Evolutionary conservation across 2,329 filamentous ascomycete species (phyloP).

Genomic region (Fusarium sacchari): DNA sequence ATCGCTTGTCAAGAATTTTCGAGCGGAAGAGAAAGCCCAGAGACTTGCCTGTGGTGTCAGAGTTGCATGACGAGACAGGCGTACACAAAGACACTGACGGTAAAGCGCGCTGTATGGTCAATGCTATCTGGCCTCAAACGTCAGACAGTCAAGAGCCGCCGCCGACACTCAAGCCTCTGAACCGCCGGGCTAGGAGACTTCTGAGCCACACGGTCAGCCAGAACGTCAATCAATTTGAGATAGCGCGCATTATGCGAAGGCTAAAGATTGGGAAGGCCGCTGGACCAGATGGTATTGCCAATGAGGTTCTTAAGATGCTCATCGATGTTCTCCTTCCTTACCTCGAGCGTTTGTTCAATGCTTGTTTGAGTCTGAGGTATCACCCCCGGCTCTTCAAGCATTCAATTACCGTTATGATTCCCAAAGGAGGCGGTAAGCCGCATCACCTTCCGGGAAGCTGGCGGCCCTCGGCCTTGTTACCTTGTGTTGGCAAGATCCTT

Average conservation of each 20-base stretch:
- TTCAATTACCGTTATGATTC: not conserved
- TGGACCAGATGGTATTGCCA: not conserved
- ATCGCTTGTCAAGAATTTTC: no score
- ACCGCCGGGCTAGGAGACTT: not conserved
- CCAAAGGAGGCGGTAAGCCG: not conserved
- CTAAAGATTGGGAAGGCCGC: not conserved
- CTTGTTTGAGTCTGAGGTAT: not conserved
- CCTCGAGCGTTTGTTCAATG: not conserved
- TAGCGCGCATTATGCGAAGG: not conserved
- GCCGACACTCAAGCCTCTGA: not conserved
- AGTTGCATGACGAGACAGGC: not conserved
- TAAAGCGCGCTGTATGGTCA: not conserved
- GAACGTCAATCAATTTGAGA: not conserved
- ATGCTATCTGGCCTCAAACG: not conserved
- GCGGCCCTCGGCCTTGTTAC: not conserved
- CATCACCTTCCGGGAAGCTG: not conserved
- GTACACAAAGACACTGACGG: not conserved
- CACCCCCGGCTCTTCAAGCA: not conserved
- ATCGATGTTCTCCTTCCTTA: not conserved
- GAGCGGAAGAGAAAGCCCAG: no score
- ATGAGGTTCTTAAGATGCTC: not conserved
- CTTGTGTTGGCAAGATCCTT: not conserved
- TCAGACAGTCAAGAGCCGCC: not conserved
- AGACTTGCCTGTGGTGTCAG: not conserved
- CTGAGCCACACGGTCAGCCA: not conserved